These are phyloP conservation scores for Penicillium glabrum DNA, from an alignment of 2,329 filamentous ascomycete genomes.

Conservation along the genomic window DNA sequence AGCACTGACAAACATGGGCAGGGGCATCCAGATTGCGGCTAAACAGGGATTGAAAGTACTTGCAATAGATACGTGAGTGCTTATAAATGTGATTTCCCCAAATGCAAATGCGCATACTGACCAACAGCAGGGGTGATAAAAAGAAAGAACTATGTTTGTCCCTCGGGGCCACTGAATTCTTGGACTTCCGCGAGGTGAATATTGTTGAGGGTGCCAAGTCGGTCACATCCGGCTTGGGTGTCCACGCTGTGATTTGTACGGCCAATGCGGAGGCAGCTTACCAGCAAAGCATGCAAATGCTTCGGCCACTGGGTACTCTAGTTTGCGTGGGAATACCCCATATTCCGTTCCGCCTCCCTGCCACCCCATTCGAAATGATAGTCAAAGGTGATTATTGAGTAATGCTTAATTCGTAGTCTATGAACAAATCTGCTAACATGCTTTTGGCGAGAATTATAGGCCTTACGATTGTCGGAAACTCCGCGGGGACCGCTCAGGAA, in stretches of 20 bases:
- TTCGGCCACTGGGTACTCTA: slow-evolving; percentile 48
- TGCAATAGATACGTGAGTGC: slow-evolving; percentile 36
- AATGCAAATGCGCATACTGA: neutral
- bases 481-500: slow-evolving; percentile 45
- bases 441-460: slow-evolving; percentile 22
- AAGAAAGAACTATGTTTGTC: slow-evolving; percentile 35
- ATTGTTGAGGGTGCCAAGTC: slow-evolving; percentile 40
- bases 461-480: slow-evolving; percentile 48
- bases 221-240: slow-evolving; percentile 44
- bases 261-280: slow-evolving; percentile 49
- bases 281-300: slow-evolving; percentile 43
- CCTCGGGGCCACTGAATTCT: slow-evolving; percentile 33
- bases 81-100: neutral
- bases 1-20: slow-evolving; percentile 6
- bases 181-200: slow-evolving; percentile 39
- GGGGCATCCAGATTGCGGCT: slow-evolving; percentile 39
- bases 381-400: slow-evolving; percentile 37
- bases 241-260: slow-evolving; percentile 48
- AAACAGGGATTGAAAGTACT: slow-evolving; percentile 38
- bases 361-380: slow-evolving; percentile 50
- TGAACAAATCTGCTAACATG: slow-evolving; percentile 10
- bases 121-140: slow-evolving; percentile 28
- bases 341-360: slow-evolving; percentile 44
- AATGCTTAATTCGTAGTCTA: neutral
- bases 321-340: slow-evolving; percentile 51